phyloP scores from a whole-genome alignment of 169 alveolate genomes.

The Fabrea salina region DNA sequence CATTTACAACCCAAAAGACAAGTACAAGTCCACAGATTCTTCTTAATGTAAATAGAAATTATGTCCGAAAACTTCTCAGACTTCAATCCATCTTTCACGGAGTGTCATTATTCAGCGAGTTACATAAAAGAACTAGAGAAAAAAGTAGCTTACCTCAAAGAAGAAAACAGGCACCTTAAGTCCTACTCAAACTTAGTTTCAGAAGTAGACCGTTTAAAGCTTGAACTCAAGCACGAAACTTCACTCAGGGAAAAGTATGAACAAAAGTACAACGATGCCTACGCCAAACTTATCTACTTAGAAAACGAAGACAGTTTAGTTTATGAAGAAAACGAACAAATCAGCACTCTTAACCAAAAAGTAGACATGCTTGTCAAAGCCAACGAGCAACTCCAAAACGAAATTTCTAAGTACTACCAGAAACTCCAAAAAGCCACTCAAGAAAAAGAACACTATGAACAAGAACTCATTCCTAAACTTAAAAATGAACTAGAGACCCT shows the following conservation, averaged over 20 bases:
- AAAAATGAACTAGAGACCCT: too few species aligned
- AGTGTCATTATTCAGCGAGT: background rate
- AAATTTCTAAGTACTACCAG: too few species aligned
- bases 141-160: background rate
- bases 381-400: slow-evolving; percentile 11
- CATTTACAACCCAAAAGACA: too few species aligned
- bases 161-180: background rate
- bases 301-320: slow-evolving; percentile 23
- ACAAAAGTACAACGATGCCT: slow-evolving; percentile 27
- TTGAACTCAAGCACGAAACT: slow-evolving; percentile 1
- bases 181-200: background rate
- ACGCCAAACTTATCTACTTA: background rate
- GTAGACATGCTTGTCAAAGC: slow-evolving; percentile 5
- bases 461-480: too few species aligned
- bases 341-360: slow-evolving; percentile 8
- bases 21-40: too few species aligned
- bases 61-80: too few species aligned
- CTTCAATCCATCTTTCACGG: background rate
- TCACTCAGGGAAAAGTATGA: slow-evolving; percentile 2
- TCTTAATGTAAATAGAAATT: too few species aligned
- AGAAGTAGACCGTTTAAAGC: background rate
- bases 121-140: slow-evolving; percentile 15
- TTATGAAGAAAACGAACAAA: slow-evolving; percentile 2
- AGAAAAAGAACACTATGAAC: too few species aligned
- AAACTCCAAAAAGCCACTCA: too few species aligned